phyloP scores from a whole-genome alignment of 805 yeast species.

The Candida xyloterini region DNA sequence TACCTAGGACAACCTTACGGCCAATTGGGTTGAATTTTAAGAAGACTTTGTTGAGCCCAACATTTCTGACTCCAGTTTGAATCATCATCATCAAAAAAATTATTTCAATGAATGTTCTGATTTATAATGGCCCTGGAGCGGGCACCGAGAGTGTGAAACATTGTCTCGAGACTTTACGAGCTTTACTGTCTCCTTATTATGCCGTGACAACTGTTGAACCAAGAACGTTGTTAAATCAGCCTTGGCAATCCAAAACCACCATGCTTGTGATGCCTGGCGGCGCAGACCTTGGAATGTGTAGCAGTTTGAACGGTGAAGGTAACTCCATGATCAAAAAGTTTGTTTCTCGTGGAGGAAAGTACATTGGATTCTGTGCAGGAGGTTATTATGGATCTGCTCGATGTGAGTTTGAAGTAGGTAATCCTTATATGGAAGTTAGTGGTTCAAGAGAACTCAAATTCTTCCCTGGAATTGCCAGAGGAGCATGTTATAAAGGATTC shows the following conservation, averaged over 20 bases:
- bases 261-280: conserved; percentile 93
- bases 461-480: conserved; percentile 80
- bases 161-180: conserved; percentile 70
- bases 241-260: conserved; percentile 83
- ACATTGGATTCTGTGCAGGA: conserved; percentile 92
- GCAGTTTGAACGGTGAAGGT: conserved; percentile 66
- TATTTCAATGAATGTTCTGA: conserved; percentile 60
- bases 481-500: conserved; percentile 80
- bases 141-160: conserved; percentile 85
- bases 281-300: conserved; percentile 86
- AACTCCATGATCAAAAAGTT: conserved; percentile 58
- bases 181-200: conserved; percentile 79
- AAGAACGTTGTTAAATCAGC: conserved; percentile 64
- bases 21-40: not conserved
- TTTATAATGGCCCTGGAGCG: conserved; percentile 77
- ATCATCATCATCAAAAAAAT: conserved; percentile 4
- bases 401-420: conserved; percentile 82
- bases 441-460: conserved; percentile 82
- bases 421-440: conserved; percentile 67
- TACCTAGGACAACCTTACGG: not conserved
- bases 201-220: conserved; percentile 76
- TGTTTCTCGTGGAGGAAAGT: conserved; percentile 77
- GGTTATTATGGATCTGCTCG: conserved; percentile 76
- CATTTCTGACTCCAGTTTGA: conserved; percentile 2
- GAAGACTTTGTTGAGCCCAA: conserved; percentile 1